Evolutionary conservation across 306 rosid genomes (phyloP).

Genomic region (Cyclanthera cordifolia): DNA sequence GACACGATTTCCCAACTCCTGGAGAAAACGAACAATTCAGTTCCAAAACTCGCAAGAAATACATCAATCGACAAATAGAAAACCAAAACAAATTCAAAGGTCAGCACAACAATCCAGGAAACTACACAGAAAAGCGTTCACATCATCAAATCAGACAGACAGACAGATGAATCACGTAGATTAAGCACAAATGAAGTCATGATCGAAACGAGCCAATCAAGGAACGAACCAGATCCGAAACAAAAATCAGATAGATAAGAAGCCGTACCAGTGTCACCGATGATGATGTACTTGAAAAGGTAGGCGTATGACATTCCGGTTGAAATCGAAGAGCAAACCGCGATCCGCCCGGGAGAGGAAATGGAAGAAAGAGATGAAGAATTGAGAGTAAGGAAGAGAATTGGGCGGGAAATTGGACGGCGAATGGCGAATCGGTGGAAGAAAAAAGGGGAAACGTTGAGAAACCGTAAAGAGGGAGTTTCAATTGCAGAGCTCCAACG

Average conservation of each 20-base stretch:
- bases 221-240: not conserved
- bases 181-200: not conserved
- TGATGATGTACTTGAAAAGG: conserved; percentile 95
- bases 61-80: not conserved
- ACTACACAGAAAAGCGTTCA: not conserved
- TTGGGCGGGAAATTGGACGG: no score
- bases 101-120: not conserved
- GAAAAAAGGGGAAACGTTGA: not conserved
- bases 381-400: no score
- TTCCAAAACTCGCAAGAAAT: not conserved
- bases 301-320: conserved; percentile 74
- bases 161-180: not conserved
- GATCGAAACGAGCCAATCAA: not conserved
- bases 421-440: not conserved
- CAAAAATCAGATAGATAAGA: not conserved
- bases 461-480: conserved; percentile 4
- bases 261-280: conserved; percentile 91
- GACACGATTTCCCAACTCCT: conserved; percentile 98
- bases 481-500: conserved; percentile 1
- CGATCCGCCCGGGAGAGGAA: not conserved
- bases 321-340: not conserved
- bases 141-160: not conserved
- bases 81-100: no score
- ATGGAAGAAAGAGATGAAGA: not conserved
- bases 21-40: not conserved